Base-by-base conservation (phyloP, 139 green algal species). In the Monoraphidium neglectum region DNA sequence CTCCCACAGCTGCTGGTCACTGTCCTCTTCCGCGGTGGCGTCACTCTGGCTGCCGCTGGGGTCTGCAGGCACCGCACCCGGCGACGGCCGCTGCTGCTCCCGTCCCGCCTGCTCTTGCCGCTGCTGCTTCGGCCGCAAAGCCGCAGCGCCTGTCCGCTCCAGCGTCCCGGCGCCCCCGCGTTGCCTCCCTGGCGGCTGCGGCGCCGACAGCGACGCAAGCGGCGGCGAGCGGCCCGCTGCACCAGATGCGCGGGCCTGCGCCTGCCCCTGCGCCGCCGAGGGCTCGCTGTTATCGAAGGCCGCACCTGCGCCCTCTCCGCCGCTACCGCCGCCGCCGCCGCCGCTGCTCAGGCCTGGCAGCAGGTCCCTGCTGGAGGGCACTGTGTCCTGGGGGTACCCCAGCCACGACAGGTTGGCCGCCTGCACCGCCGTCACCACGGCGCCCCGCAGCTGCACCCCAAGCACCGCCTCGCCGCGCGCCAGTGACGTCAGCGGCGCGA, bases 301-400 rank as follows among this genome's bases (percentile, higher is more conserved):
- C n/a, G n/a, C n/a, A n/a, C n/a, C 53, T 24, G 8, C 43, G 40
- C 13, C 66, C 4, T 12, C 36, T 26, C 15, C 56, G 21, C 26
- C 13, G 56, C 56, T 15, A 36, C 56, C 56, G 12, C 12, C 56
- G 21, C 12, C 56, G 56, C 56, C 56, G 13, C 23, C 47, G 2
- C 68, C 57, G 43, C n/a, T 16, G 37, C n/a, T 1, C 43, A 92
- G 77, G 0, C 90, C 87, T 0, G 92, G 90, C 26, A 94, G n/a
- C 30, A 94, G 85, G 74, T 94, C 70, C 1, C 93, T 72, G 4
- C 84, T 79, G 30, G 82, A 90, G 6, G 73, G 70, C 4, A 83
- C 86, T 0, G 84, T 92, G 84, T 98, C 94, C 2, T 95, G 87
- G 0, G 94, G 94, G 78, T 90, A 98, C 13, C 94, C 93, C 69